Evolutionary conservation across 768 basidiomycete species (phyloP), one percentile per base, ranked within the genome.

Genomic region (Tricholoma sp.): DNA sequence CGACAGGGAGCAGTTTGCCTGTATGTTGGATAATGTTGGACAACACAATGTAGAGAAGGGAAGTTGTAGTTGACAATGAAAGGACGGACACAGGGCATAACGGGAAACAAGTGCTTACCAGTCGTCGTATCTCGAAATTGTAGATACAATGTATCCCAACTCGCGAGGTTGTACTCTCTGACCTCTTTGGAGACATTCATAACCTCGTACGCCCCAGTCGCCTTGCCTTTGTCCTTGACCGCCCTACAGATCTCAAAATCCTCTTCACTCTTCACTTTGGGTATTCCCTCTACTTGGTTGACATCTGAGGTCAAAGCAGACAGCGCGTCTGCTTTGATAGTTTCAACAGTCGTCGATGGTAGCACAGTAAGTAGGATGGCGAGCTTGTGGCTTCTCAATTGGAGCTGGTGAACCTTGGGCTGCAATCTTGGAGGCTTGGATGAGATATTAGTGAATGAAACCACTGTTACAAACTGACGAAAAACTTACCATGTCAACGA

Each of bases 341-440:
- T 71, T 11, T 70, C 74, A 64, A 91, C 73, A 5, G 80, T 81
- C 8, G 77, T 77, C 33, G 76, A 77, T 7, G 81, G 83, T 41
- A 76, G 69, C 9, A 78, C 76, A 6, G 83, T 81, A 59, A 86
- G 70, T 62, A 86, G 77, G 61, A 89, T 72, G 6, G 85, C 85
- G 52, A 87, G 71, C 60, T 82, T 88, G 73, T 90, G 87, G 0
- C 88, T 86, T 64, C 87, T 89, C 61, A 90, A 68, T n/a, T 83
- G 75, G 15, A 91, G 64, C 53, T 88, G 83, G 70, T 85, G 84
- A 50, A 81, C 74, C 70, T 84, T 88, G 7, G 85, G 83, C 39
- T 77, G 77, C 12, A 74, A 60, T 64, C 80, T 78, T 11, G 74
- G 77, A 28, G 83, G 83, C 86, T 63, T 37, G 55, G 8, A 49